Base-by-base conservation (phyloP, 768 basidiomycete species). In the Saitozyma sp. region DNA sequence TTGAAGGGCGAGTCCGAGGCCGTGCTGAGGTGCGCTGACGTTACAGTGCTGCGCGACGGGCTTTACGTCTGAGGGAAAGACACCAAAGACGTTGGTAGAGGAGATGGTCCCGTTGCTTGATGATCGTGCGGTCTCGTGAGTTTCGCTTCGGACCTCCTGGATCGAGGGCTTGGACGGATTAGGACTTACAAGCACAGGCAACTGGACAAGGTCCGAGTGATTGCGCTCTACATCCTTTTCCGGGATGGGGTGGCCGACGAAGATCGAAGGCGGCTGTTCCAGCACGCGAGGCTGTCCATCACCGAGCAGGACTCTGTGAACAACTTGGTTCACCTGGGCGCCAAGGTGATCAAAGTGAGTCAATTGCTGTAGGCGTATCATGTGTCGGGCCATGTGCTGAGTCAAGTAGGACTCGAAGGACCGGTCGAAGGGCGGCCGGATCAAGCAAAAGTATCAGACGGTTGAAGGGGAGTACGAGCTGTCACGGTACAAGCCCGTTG, bases 201-300 rank as follows among this genome's bases (percentile, higher is more conserved):
- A 71, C 80, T 83, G 54, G 93, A 92, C 80, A 99, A 99, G 84
- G 92, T 97, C 48, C 90, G 96, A 49, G 89, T 99, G 69, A 90
- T 99, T 62, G 91, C 95, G 16, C 83, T 98, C 38, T 99, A 98
- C 77, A 91, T 98, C 69, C 88, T 95, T 77, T 85, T 88, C 78
- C 88, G 94, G 38, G 96, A 98, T 71, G 96, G 96, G 45, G 95
- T 98, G 17, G 93, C 96, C n/a, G 94, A 97, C 56, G 96, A 98
- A 75, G 96, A 99, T 80, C 87, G 91, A 59, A 86, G 94, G 63
- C 84, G 96, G 61, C 79, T 99, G 61, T 98, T 93, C 78, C 93
- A 98, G 75, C 96, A 99, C 77, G 96, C 95, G 17, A 84, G 91
- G 50, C 81, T 99, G 48, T 86, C 87, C 6, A 79, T 94, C 59